phyloP scores from a whole-genome alignment of 2,329 filamentous ascomycete genomes.

The Tolypocladium album region DNA sequence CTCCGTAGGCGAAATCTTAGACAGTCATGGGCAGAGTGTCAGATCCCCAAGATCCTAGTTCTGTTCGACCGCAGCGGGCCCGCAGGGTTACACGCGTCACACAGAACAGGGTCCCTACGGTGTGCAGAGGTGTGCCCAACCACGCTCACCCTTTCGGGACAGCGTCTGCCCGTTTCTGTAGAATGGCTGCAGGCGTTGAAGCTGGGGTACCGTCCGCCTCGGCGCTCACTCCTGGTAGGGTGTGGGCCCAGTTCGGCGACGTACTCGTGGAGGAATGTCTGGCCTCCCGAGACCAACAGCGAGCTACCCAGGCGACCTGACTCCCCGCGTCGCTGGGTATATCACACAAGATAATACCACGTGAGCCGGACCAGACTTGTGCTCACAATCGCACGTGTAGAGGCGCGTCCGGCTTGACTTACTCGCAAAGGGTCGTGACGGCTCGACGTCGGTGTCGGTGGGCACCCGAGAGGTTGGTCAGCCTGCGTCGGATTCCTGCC shows the following conservation, averaged over 20 bases:
- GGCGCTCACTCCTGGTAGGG: neutral
- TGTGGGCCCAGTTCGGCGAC: constrained; percentile 1
- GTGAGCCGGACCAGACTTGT: neutral
- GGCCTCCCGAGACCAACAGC: neutral
- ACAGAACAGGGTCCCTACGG: neutral
- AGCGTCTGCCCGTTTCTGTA: neutral
- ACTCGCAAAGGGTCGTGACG: neutral
- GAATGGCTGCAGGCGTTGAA: neutral
- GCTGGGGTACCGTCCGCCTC: neutral
- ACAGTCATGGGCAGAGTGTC: constrained; percentile 6
- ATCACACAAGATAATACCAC: neutral
- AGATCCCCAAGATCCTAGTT: constrained; percentile 7
- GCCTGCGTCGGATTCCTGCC: neutral
- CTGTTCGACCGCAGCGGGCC: neutral
- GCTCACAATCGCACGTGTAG: neutral
- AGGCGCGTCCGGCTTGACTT: neutral
- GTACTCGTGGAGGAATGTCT: neutral
- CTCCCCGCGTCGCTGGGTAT: neutral
- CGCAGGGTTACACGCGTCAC: neutral
- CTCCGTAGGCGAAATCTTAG: constrained; percentile 3
- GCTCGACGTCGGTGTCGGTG: neutral
- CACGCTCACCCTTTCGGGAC: neutral
- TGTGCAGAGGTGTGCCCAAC: neutral
- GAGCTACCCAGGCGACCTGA: neutral
- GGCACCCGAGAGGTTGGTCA: neutral